Conservation (phyloP, 345 rosid genomes). For the Clausena lansium region DNA sequence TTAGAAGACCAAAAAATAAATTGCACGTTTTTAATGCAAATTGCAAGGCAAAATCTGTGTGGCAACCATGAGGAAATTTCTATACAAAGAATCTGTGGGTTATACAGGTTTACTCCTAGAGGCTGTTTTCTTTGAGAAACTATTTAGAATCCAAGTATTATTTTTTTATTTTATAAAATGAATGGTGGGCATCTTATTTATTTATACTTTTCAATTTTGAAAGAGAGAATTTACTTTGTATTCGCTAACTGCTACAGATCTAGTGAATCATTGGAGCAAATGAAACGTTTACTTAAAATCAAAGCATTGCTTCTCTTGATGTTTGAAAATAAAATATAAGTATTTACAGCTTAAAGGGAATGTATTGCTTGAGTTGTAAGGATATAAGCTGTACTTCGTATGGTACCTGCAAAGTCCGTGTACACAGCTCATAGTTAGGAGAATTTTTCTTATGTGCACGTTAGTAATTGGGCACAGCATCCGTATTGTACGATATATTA, state of each 20-base stretch:
- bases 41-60: not conserved
- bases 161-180: not conserved
- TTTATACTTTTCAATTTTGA: not conserved
- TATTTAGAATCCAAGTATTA: not conserved
- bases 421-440: not conserved
- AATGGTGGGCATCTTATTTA: not conserved
- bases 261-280: not conserved
- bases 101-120: too few relatives aligned
- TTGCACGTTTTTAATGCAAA: not conserved
- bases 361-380: conserved; percentile 26
- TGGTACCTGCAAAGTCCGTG: not conserved
- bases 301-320: not conserved
- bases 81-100: not conserved
- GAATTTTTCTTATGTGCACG: not conserved
- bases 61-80: not conserved
- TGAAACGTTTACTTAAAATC: not conserved
- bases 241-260: not conserved
- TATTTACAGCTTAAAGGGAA: conserved; percentile 11
- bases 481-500: too few relatives aligned
- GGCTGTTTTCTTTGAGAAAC: not conserved
- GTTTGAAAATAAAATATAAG: not conserved
- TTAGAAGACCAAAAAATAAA: too few relatives aligned
- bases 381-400: conserved; percentile 22
- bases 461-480: too few relatives aligned
- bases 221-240: not conserved